A percentile compares a stretch with the other conserved stretches of the same genome.
Conservation (phyloP, 331 rosid genomes). For the Quercus tomentella region DNA sequence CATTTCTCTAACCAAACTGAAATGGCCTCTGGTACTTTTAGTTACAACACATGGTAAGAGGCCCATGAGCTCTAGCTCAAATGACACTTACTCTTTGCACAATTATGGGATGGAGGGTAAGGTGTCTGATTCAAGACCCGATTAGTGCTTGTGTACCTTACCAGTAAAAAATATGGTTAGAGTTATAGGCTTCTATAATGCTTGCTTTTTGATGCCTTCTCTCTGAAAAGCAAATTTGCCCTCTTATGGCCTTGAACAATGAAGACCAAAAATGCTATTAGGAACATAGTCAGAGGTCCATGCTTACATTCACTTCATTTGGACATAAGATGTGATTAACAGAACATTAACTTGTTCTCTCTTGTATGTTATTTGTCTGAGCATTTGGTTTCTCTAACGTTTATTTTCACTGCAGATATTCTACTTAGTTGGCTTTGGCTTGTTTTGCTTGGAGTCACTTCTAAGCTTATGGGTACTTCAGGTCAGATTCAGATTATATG, state of each 20-base stretch:
- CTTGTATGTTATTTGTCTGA: background rate
- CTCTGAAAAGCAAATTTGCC: background rate
- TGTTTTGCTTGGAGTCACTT: constrained; percentile 95
- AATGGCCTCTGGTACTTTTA: no score
- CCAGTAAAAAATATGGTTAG: background rate
- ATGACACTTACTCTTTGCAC: no score
- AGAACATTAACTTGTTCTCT: background rate
- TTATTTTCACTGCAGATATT: constrained; percentile 56
- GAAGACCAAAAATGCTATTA: constrained; percentile 6
- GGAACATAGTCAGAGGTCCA: background rate
- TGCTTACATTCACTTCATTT: background rate
- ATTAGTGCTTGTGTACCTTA: no score
- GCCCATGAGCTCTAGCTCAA: no score
- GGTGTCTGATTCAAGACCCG: no score
- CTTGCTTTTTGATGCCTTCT: background rate
- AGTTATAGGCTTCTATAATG: background rate
- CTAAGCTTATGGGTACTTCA: constrained; percentile 98
- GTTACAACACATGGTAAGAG: no score
- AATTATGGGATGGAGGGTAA: no score
- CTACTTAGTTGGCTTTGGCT: constrained; percentile 83
- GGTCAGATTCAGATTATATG: constrained; percentile 46
- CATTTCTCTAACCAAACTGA: background rate
- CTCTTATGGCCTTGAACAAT: background rate
- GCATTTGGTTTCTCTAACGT: background rate
- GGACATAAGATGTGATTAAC: no score